phyloP scores from a whole-genome alignment of 139 green algal genomes.

The Volvox africanus region DNA sequence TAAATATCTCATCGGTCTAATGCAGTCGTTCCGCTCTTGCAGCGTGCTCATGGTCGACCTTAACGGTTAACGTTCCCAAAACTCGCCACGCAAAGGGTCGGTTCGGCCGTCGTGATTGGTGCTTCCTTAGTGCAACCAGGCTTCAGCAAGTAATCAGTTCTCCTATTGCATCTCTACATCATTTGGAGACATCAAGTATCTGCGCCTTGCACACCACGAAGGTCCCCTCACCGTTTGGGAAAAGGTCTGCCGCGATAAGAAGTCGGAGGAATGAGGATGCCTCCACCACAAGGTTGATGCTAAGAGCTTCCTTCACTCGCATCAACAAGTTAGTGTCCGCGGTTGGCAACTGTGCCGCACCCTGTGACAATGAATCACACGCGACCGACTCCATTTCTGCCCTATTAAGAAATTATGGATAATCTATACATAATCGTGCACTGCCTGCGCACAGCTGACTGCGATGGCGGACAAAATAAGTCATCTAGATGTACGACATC shows the following conservation, averaged over 20 bases:
- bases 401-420: neutral
- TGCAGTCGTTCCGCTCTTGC: too few relatives aligned
- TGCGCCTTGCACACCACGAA: too few relatives aligned
- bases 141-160: too few relatives aligned
- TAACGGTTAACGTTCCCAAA: neutral
- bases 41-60: neutral
- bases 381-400: too few relatives aligned
- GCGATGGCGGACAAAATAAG: neutral
- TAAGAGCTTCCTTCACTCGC: constrained; percentile 15
- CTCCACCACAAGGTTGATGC: neutral
- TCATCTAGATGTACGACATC: neutral
- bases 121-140: too few relatives aligned
- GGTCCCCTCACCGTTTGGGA: neutral
- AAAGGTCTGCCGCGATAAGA: neutral
- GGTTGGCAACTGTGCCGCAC: neutral
- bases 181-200: too few relatives aligned
- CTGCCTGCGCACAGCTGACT: neutral
- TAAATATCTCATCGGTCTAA: too few relatives aligned
- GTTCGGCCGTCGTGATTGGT: neutral
- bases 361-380: too few relatives aligned
- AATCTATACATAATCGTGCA: neutral
- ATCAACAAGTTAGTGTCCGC: neutral
- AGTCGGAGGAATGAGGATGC: neutral
- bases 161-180: too few relatives aligned
- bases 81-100: neutral